Percentiles rank a stretch among this genome's conserved stretches.
Evolutionary conservation across 2,329 filamentous ascomycete species (phyloP).

Genomic region (Fusarium fracticaudum): DNA sequence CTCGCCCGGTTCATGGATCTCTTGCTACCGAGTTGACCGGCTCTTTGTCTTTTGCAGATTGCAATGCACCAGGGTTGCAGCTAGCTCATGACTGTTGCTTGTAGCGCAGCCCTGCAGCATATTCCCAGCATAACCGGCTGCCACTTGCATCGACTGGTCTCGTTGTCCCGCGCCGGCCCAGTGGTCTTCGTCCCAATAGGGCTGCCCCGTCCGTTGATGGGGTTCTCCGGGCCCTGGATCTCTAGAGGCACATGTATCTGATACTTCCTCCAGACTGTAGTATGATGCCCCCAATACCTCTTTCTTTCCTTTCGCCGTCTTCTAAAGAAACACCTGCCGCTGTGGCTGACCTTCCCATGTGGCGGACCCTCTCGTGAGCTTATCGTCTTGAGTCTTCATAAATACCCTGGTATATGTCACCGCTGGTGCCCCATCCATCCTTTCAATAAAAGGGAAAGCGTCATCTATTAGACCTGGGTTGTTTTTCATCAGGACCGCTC

Average conservation of each 20-base stretch:
- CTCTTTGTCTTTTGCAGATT: conserved; percentile 32
- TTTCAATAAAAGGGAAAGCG: conserved; percentile 41
- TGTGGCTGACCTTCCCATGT: conserved; percentile 37
- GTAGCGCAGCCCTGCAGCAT: conserved; percentile 36
- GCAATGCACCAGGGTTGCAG: conserved; percentile 15
- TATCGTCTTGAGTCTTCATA: conserved; percentile 32
- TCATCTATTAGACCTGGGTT: conserved; percentile 27
- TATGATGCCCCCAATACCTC: conserved; percentile 31
- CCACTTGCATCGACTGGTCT: conserved; percentile 31
- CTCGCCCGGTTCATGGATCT: conserved; percentile 12
- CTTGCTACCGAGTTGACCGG: conserved; percentile 11
- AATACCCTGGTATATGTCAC: conserved; percentile 36
- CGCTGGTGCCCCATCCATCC: conserved; percentile 26
- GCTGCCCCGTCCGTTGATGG: conserved; percentile 37
- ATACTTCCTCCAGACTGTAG: conserved; percentile 33
- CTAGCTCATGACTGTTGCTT: conserved; percentile 28
- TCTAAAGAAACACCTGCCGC: conserved; percentile 21
- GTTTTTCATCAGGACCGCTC: conserved; percentile 24
- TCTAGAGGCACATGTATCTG: conserved; percentile 32
- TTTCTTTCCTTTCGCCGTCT: conserved; percentile 29
- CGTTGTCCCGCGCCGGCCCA: conserved; percentile 19
- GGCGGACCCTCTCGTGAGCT: conserved; percentile 31
- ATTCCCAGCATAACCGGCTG: conserved; percentile 15
- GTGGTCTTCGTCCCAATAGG: conserved; percentile 35
- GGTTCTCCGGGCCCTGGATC: conserved; percentile 30